A percentile compares a stretch with the other conserved stretches of the same genome.
Evolutionary conservation across 1,284 basidiomycete species (phyloP).

Genomic region (Puccinia hordei): DNA sequence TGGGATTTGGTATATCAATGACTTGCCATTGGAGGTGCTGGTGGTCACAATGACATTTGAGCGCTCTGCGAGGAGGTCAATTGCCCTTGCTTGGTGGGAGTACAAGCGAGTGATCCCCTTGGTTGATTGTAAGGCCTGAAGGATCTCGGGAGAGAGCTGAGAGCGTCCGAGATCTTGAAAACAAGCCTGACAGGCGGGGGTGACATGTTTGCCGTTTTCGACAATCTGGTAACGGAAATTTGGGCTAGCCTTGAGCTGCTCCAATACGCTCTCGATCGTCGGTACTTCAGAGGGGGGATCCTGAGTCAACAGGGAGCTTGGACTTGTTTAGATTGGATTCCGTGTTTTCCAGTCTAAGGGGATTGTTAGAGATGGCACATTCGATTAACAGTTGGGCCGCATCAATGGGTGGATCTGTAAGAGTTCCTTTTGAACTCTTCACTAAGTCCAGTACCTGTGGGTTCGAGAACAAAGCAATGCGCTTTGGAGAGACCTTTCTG

Average conservation of each 20-base stretch:
- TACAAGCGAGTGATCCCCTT: conserved; percentile 72
- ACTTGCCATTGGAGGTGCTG: conserved; percentile 87
- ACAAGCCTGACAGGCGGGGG: conserved; percentile 7
- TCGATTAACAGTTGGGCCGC: conserved; percentile 69
- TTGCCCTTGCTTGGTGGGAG: conserved; percentile 75
- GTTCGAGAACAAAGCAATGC: too few species aligned
- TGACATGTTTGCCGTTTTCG: conserved; percentile 23
- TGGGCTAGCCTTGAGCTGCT: conserved; percentile 65
- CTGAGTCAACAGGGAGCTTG: conserved; percentile 33
- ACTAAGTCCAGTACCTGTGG: too few species aligned
- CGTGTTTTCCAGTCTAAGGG: conserved; percentile 67
- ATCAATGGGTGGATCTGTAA: conserved; percentile 65
- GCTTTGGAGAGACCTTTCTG: too few species aligned
- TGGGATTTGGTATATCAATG: conserved; percentile 81
- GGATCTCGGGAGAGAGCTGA: conserved; percentile 66
- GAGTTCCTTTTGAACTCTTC: too few species aligned
- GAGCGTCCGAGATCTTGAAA: conserved; percentile 66
- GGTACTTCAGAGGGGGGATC: conserved; percentile 55
- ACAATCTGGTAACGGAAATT: conserved; percentile 74
- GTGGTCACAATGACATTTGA: conserved; percentile 84
- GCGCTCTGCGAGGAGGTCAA: conserved; percentile 68
- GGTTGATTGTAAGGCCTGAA: conserved; percentile 67
- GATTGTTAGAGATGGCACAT: conserved; percentile 62
- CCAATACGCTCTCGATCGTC: conserved; percentile 67
- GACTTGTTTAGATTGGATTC: conserved; percentile 53